Base-by-base conservation (phyloP, 345 rosid genomes). In the Sapria himalayana region DNA sequence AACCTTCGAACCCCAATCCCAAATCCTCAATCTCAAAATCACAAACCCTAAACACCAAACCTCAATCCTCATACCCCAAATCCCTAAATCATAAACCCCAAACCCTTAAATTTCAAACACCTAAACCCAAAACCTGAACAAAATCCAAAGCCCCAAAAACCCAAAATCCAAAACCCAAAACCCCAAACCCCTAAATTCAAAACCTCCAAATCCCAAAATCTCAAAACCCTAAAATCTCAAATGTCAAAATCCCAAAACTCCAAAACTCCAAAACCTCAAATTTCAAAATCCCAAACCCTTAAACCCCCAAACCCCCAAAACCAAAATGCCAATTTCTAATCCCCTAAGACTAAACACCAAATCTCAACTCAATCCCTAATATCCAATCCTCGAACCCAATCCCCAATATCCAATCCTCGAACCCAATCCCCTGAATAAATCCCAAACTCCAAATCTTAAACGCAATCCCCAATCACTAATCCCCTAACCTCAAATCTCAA, bases 1-100 rank as follows among this genome's bases (percentile, higher is more conserved):
- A 46, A 46, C 50, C 50, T 41, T 46, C n/a, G 36, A 46, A 35
- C 50, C 50, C 50, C 36, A 46, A 44, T 29, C 49, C 49, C 49
- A 29, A 44, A 44, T 29, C 49, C 50, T 41, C 24, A 46, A 46
- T 33, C 51, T 42, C 51, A 22, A 47, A 47, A 25, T 42, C 51
- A 15, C 19, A 14, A 47, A 47, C 32, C 51, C 50, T 22, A 21
- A 46, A 46, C 41, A 41, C 43, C 25, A 35, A 47, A 47, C 42
- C 51, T 42, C 25, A 35, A 47, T 34, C 42, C 51, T 42, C 23
- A 33, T 33, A 46, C 41, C 50, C 31, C 9, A 33, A 34, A 33
- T n/a, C 39, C 50, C 41, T 21, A 33, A 46, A 33, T 32, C 50
- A 31, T 21, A 33, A 46, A 33, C 41, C 51, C 33, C 12, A 22